Base-by-base conservation (phyloP, 345 rosid genomes). In the Eucalyptus virginea region DNA sequence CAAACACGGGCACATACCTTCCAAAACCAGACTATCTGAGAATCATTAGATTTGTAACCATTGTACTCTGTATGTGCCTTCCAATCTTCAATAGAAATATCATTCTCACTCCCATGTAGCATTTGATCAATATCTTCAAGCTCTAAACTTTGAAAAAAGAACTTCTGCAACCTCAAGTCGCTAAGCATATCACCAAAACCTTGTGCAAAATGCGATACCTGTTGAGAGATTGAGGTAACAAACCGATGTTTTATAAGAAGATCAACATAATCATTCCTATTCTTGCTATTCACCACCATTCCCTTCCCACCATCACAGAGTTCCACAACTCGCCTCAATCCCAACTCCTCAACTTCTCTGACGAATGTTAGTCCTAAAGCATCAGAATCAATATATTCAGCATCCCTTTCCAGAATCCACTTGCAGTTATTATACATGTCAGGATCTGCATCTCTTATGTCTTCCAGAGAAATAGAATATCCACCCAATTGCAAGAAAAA, bases 21-120 rank as follows among this genome's bases (percentile, higher is more conserved):
- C 99, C 99, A 97, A 91, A 98, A 97, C 99, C 99, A 97, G 88
- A 87, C 89, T 89, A 98, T 95, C 89, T 95, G 97, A 90, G 95
- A 93, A 90, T 97, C 99, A 13, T 91, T 93, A 89, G 94, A 98
- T 88, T 92, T 92, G 93, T 92, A 98, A 65, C 99, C 98, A 90
- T 93, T 95, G 90, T 97, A 98, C 87, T 95, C 96, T 0, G 99
- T 98, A 89, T 97, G 97, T 6, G 96, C 96, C 92, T 91, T 96
- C 99, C 99, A 98, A 72, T 95, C 99, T 89, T 95, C 96, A 86
- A 96, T 80, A 86, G 92, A 93, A 83, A 97, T 94, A 24, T 91
- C 91, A 91, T 89, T 91, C 89, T 94, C 97, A 62, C 97, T 96
- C 91, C 99, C 98, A 83, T 94, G 93, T 80, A 98, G 96, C 99